Percentiles rank a stretch among this genome's conserved stretches.
phyloP scores from a whole-genome alignment of 441 rosid genomes.

The Corymbia citriodora region DNA sequence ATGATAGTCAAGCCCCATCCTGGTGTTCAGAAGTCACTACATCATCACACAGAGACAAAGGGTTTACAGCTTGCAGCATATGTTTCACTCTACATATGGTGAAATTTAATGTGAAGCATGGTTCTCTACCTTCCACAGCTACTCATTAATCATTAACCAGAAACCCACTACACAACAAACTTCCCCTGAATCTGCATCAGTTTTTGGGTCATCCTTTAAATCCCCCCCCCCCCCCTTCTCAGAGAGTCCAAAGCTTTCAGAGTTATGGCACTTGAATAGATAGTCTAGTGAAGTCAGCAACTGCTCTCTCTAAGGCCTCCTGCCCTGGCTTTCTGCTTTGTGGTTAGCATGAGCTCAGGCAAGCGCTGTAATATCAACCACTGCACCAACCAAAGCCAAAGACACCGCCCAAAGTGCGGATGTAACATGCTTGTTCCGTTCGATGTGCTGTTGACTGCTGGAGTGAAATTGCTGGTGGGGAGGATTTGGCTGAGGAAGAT shows the following conservation, averaged over 20 bases:
- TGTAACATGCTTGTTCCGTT: slow-evolving; percentile 31
- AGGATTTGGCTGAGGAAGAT: slow-evolving; percentile 60
- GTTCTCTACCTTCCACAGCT: not conserved
- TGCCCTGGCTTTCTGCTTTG: not conserved
- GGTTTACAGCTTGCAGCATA: not conserved
- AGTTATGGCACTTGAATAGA: not conserved
- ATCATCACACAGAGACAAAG: not conserved
- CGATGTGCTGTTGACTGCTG: slow-evolving; percentile 4
- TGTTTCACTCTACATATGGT: not conserved
- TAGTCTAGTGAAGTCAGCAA: not conserved
- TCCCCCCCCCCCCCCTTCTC: not conserved
- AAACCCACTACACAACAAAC: not conserved
- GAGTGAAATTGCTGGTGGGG: slow-evolving; percentile 38
- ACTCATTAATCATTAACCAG: not conserved
- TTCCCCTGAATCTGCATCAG: not conserved
- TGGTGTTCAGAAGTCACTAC: not conserved
- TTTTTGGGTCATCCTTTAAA: not conserved
- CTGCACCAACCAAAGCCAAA: slow-evolving; percentile 4
- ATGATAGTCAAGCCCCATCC: not conserved
- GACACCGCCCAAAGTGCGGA: slow-evolving; percentile 1
- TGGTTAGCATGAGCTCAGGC: not conserved
- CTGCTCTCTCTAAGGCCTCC: not conserved
- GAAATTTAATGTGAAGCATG: not conserved
- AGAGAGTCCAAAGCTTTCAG: not conserved
- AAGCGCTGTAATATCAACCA: slow-evolving; percentile 18